Percentiles rank a stretch among this genome's conserved stretches.
Conservation (phyloP, 169 alveolate genomes). For the Plasmodium vinckei region DNA sequence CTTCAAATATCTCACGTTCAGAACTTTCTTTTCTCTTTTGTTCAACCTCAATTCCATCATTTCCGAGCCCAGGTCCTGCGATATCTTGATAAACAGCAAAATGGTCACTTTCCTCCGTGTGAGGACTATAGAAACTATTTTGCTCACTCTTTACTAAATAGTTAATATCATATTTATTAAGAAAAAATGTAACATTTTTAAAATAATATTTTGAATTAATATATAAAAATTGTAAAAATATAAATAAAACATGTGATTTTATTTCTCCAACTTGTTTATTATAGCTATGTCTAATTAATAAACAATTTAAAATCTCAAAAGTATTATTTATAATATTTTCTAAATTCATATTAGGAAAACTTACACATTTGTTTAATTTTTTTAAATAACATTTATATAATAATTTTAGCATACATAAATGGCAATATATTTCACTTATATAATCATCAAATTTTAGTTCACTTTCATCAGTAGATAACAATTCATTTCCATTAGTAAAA, state of each 20-base stretch:
- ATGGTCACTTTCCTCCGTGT: not conserved
- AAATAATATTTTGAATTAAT: slow-evolving; percentile 64
- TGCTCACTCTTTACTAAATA: slow-evolving; percentile 40
- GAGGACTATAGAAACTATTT: not conserved
- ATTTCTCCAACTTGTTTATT: slow-evolving; percentile 18
- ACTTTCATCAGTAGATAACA: no score
- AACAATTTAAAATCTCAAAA: slow-evolving; percentile 23
- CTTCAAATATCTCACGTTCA: not conserved
- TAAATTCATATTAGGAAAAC: slow-evolving; percentile 30
- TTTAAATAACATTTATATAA: slow-evolving; percentile 44
- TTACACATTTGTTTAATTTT: slow-evolving; percentile 16
- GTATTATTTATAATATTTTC: slow-evolving; percentile 29
- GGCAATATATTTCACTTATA: slow-evolving; percentile 28
- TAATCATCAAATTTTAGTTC: slow-evolving; percentile 5
- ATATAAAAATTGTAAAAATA: slow-evolving; percentile 49
- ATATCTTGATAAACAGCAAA: not conserved
- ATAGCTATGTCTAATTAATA: slow-evolving; percentile 62
- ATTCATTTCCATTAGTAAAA: not conserved
- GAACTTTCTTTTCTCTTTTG: not conserved
- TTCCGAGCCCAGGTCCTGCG: not conserved
- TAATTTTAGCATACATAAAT: slow-evolving; percentile 54
- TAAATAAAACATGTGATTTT: slow-evolving; percentile 16
- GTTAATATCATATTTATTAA: slow-evolving; percentile 54
- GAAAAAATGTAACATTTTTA: slow-evolving; percentile 37
- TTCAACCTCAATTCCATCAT: not conserved